phyloP scores from a whole-genome alignment of 257 asterid genomes.

The Forsythia viridissima region DNA sequence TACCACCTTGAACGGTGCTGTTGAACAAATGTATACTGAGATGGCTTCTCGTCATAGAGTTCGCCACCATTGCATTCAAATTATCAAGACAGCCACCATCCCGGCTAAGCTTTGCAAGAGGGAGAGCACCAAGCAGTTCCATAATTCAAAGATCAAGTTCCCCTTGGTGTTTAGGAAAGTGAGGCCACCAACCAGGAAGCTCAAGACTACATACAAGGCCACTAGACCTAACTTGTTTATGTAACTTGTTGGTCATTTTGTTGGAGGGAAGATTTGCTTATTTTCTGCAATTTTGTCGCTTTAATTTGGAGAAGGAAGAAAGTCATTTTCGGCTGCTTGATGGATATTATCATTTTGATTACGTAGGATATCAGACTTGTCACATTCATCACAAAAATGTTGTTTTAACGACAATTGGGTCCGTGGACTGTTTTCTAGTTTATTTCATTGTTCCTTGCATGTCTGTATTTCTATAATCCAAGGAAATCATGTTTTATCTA shows the following conservation, averaged over 20 bases:
- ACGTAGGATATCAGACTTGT: neutral
- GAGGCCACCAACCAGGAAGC: slow-evolving; percentile 71
- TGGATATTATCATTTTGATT: neutral
- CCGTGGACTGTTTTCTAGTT: neutral
- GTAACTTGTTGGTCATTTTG: slow-evolving; percentile 25
- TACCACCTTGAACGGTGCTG: slow-evolving; percentile 83
- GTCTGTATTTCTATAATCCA: neutral
- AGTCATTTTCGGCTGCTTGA: neutral
- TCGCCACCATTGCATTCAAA: slow-evolving; percentile 80
- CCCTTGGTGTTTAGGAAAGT: slow-evolving; percentile 72
- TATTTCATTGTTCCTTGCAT: neutral
- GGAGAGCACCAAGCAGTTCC: slow-evolving; percentile 85
- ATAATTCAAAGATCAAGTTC: slow-evolving; percentile 77
- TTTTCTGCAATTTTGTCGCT: neutral
- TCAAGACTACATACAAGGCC: slow-evolving; percentile 73
- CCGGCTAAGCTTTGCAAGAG: slow-evolving; percentile 92
- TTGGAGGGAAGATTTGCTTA: neutral
- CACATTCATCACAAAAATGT: neutral
- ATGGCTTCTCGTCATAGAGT: slow-evolving; percentile 97
- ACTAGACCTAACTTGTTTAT: slow-evolving; percentile 66
- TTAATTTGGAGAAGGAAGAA: neutral
- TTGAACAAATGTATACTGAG: slow-evolving; percentile 93
- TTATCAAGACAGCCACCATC: slow-evolving; percentile 86
- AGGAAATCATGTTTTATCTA: neutral
- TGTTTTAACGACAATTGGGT: neutral